Base-by-base conservation (phyloP, 2,329 filamentous ascomycete genomes). In the Trichothecium sympodiale region DNA sequence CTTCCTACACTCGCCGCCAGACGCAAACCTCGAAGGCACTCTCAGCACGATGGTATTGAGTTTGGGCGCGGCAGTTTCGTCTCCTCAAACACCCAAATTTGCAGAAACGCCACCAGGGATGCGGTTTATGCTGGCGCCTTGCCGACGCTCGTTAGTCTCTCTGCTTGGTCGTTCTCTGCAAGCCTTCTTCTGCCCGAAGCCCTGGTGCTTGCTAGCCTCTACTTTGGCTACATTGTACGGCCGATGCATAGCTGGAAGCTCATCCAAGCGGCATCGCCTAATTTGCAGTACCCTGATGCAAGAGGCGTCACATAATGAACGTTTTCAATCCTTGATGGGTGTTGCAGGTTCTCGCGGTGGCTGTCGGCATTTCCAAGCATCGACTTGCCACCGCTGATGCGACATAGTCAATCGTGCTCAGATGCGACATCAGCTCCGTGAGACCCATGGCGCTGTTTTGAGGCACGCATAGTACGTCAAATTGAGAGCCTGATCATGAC, bases 391-490 rank as follows among this genome's bases (percentile, higher is more conserved):
- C 46, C 46, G 20, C 38, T 46, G 34, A 48, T 40, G 45, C 45
- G 35, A 49, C 35, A 32, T 47, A 49, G 35, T 45, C 45, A 35
- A 48, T 46, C 23, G 40, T 44, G 39, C 36, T 48, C 42, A 94
- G 62, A 60, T 94, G 87, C 65, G 94, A 85, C 0, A 87, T 94
- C 64, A 94, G 94, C 61, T 94, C 88, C 26, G 87, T 86, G 42
- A 94, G 67, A 6, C 87, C 87, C 3, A 94, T 87, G 45, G 87
- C 87, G 14, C 88, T 88, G 1, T 79, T 85, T 61, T 94, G 87
- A 1, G 87, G 87, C 5, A 94, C 86, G 46, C 94, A 80, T 9
- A 86, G 87, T 4, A 94, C 73, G 34, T 70, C 69, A 53, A 78
- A 77, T 63, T 87, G 52, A 76, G 79, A 13, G 87, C 87, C 63